phyloP scores from a whole-genome alignment of 306 rosid genomes.

The Ziziphus jujuba region DNA sequence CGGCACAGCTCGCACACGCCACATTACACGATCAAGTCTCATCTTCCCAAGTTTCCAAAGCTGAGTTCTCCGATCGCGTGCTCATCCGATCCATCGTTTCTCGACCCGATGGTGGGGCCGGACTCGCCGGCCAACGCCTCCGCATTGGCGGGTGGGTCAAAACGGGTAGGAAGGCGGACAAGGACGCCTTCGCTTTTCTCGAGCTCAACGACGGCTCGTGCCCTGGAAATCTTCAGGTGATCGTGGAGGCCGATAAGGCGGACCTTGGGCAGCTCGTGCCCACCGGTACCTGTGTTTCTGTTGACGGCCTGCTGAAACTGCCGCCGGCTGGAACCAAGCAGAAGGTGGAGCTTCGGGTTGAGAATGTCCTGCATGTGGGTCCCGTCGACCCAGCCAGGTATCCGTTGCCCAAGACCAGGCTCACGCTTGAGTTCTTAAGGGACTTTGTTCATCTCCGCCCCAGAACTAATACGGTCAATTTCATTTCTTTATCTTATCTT shows the following conservation, averaged over 20 bases:
- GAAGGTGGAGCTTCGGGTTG: constrained; percentile 81
- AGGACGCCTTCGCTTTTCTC: constrained; percentile 86
- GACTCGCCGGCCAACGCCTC: constrained; percentile 54
- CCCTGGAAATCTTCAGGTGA: constrained; percentile 79
- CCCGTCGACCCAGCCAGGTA: constrained; percentile 81
- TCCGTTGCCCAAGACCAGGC: constrained; percentile 78
- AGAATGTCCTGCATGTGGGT: constrained; percentile 76
- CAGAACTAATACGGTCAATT: constrained; percentile 75
- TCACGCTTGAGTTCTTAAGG: constrained; percentile 75
- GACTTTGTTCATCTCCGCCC: constrained; percentile 88
- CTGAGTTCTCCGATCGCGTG: constrained; percentile 78
- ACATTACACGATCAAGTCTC: constrained; percentile 25
- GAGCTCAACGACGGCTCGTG: constrained; percentile 89
- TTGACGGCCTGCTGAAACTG: constrained; percentile 71
- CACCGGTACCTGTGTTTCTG: constrained; percentile 77
- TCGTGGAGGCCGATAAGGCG: constrained; percentile 65
- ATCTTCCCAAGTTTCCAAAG: constrained; percentile 26
- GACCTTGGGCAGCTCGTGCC: constrained; percentile 77
- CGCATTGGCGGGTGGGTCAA: constrained; percentile 94
- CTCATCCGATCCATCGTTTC: constrained; percentile 60
- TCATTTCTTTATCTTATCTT: not conserved
- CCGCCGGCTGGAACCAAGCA: constrained; percentile 84
- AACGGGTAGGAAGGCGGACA: constrained; percentile 93
- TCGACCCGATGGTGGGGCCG: constrained; percentile 76
- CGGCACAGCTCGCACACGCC: constrained; percentile 49